A percentile compares a stretch with the other conserved stretches of the same genome.
Conservation (phyloP, 2,329 filamentous ascomycete genomes). For the Coniochaeta sp. region DNA sequence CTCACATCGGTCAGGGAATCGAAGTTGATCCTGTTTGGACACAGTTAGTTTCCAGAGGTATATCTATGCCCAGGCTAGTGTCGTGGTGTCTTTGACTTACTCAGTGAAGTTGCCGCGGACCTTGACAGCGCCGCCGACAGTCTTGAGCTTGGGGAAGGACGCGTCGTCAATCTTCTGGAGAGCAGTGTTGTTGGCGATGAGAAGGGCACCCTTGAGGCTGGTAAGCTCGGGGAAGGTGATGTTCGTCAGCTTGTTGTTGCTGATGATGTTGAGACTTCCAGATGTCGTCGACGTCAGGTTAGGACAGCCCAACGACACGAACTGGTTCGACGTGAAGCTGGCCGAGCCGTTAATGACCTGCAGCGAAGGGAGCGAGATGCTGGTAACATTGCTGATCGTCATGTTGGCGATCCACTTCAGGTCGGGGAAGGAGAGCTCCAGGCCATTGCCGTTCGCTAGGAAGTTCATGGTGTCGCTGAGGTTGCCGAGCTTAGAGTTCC, state of each 20-base stretch:
- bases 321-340: slow-evolving; percentile 76
- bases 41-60: no score
- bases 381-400: slow-evolving; percentile 74
- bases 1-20: slow-evolving; percentile 60
- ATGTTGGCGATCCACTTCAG: slow-evolving; percentile 73
- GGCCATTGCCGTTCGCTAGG: slow-evolving; percentile 69
- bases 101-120: slow-evolving; percentile 76
- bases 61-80: no score
- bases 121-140: slow-evolving; percentile 73
- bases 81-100: slow-evolving; percentile 49
- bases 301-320: slow-evolving; percentile 52
- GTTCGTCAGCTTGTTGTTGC: slow-evolving; percentile 60
- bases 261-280: slow-evolving; percentile 55
- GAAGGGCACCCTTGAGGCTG: slow-evolving; percentile 69
- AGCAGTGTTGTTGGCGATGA: slow-evolving; percentile 84
- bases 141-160: slow-evolving; percentile 61
- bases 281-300: slow-evolving; percentile 63
- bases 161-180: slow-evolving; percentile 57
- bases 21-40: slow-evolving; percentile 56
- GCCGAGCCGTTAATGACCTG: slow-evolving; percentile 68
- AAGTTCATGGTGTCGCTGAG: slow-evolving; percentile 66
- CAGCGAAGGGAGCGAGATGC: slow-evolving; percentile 67
- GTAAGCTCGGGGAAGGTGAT: slow-evolving; percentile 65
- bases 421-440: slow-evolving; percentile 69
- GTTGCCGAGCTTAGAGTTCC: slow-evolving; percentile 72